Percentiles rank a stretch among this genome's conserved stretches.
phyloP scores from a whole-genome alignment of 176 grass and related monocot species.

The Lolium rigidum region DNA sequence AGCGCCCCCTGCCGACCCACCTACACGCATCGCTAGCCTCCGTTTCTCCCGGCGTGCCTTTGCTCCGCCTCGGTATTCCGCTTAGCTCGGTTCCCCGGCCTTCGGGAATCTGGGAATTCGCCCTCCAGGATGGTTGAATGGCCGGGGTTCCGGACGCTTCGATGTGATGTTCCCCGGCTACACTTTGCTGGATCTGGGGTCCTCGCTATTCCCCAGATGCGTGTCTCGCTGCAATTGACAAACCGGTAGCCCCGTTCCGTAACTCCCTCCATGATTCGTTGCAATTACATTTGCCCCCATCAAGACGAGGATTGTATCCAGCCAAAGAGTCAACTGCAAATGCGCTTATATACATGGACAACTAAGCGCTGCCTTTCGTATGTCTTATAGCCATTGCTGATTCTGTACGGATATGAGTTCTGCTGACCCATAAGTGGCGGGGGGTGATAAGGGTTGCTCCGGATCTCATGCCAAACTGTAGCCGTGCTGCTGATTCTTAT shows the following conservation, averaged over 20 bases:
- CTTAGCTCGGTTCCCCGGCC: rapidly evolving
- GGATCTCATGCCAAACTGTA: not conserved
- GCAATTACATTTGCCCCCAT: not conserved
- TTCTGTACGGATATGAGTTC: no score
- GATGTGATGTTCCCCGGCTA: not conserved
- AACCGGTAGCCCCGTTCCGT: not conserved
- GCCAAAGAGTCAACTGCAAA: no score
- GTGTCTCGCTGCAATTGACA: not conserved
- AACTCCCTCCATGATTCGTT: no score
- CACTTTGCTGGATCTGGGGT: slow-evolving; percentile 27
- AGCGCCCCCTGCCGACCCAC: not conserved
- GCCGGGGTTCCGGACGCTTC: not conserved
- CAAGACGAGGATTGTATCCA: no score
- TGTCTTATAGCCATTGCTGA: no score
- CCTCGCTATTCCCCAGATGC: not conserved
- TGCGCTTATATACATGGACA: no score
- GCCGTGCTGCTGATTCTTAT: not conserved
- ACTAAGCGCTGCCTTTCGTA: no score
- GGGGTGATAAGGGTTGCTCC: not conserved
- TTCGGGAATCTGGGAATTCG: not conserved
- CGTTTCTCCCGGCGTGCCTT: not conserved
- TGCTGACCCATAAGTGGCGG: no score
- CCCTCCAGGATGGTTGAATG: no score
- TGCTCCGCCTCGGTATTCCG: no score
- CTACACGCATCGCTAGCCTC: not conserved